These are phyloP conservation scores for Babesia ovis DNA, from an alignment of 169 alveolate species.

Conservation along the genomic window DNA sequence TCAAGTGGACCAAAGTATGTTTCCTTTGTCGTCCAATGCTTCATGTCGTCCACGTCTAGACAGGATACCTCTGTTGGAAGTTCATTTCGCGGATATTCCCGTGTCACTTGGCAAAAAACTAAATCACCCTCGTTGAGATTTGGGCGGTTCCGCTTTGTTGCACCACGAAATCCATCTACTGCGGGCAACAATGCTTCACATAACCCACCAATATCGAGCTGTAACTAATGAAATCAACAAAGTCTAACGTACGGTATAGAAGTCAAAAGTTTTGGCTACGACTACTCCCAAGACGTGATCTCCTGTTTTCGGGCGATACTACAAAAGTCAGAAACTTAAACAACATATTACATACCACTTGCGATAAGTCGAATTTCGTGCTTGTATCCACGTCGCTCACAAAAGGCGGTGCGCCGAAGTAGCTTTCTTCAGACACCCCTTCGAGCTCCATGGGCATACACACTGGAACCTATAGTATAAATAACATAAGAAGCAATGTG, in stretches of 20 bases:
- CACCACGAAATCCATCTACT: constrained; percentile 74
- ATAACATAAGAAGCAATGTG: not conserved
- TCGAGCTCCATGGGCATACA: constrained; percentile 30
- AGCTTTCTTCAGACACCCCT: not conserved
- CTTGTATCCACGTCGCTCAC: constrained; percentile 45
- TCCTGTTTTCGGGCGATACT: constrained; percentile 76
- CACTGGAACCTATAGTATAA: constrained; percentile 2
- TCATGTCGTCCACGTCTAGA: constrained; percentile 64
- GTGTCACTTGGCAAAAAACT: constrained; percentile 66
- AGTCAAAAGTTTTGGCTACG: constrained; percentile 70
- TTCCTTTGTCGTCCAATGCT: constrained; percentile 76
- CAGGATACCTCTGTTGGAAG: constrained; percentile 68
- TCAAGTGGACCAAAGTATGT: constrained; percentile 74
- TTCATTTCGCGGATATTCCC: constrained; percentile 49
- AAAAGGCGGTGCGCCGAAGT: constrained; percentile 20
- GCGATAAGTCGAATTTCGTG: constrained; percentile 21
- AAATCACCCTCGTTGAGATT: constrained; percentile 65
- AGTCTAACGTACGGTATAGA: constrained; percentile 49
- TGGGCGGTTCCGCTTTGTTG: constrained; percentile 74
- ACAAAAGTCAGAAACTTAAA: not conserved
- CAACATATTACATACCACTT: constrained; percentile 9
- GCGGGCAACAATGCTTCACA: constrained; percentile 69
- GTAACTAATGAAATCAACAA: not conserved
- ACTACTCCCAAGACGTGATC: constrained; percentile 76
- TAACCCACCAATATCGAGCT: constrained; percentile 68